Conservation (phyloP, 768 basidiomycete genomes). For the Kwoniella sp. region DNA sequence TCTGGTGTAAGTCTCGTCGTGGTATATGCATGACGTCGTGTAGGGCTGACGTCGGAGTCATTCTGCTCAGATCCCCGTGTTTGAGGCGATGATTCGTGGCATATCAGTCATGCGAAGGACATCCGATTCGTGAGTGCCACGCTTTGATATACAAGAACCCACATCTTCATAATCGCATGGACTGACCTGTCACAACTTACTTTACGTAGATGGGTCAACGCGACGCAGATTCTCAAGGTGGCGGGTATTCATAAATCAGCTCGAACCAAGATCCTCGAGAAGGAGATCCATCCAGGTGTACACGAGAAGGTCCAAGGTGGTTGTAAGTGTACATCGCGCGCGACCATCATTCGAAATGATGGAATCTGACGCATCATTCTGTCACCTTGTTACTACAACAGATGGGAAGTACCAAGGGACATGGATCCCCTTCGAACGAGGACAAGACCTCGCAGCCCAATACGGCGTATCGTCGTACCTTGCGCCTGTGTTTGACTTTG, state of each 20-base stretch:
- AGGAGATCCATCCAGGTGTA: constrained; percentile 90
- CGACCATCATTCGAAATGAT: background rate
- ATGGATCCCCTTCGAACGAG: constrained; percentile 96
- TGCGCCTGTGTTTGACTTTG: constrained; percentile 88
- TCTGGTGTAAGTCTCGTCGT: constrained; percentile 51
- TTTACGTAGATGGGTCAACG: constrained; percentile 66
- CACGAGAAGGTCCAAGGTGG: constrained; percentile 99
- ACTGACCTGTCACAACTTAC: background rate
- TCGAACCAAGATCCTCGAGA: constrained; percentile 88
- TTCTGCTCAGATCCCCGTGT: constrained; percentile 65
- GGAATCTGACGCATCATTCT: background rate
- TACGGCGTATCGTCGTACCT: constrained; percentile 89
- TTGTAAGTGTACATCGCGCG: constrained; percentile 55
- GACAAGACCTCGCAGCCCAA: constrained; percentile 86
- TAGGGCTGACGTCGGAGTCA: background rate
- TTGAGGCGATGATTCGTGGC: constrained; percentile 96
- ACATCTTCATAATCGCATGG: background rate
- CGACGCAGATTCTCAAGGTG: constrained; percentile 98
- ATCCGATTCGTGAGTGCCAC: constrained; percentile 71
- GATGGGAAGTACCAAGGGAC: constrained; percentile 98
- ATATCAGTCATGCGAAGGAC: constrained; percentile 98
- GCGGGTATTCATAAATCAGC: constrained; percentile 96
- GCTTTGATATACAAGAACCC: too few relatives aligned
- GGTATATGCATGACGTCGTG: background rate
- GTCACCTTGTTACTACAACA: background rate